Base-by-base conservation (phyloP, 805 yeast genomes). In the Lipomyces spencermartinsiae region DNA sequence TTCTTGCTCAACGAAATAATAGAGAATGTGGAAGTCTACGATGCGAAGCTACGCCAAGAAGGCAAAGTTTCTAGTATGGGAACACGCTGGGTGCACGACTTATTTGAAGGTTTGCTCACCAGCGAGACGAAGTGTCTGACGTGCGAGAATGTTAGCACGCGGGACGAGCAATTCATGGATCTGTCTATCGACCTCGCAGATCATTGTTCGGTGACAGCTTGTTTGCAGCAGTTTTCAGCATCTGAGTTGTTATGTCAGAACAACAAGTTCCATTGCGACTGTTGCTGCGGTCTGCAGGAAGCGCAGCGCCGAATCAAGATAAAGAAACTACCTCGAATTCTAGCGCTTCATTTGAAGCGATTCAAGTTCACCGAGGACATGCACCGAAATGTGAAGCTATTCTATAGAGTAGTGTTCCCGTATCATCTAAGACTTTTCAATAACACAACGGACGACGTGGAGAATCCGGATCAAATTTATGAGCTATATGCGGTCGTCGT, bases 251-350 rank as follows among this genome's bases (percentile, higher is more conserved):
- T 95, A 64, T 88, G 89, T 56, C 97, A 91, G 60, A 87, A 90
- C 55, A 94, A 95, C 79, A 95, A 95, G 80, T 95, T 94, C 76
- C 90, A 91, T 76, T 95, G 99, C 80, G 97, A 94, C 76, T 84
- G 85, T 22, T 95, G 99, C 76, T 89, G 90, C 69, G 91, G 96
- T 0, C 83, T 93, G 61, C 98, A 95, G 79, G 98, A 94, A 74
- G 98, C 98, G 2, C 92, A 92, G 70, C 92, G 94, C 78, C 86
- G 94, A 7, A 93, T 93, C 80, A 91, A 90, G 67, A 80, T 95
- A 59, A 90, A 89, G 72, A 83, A 85, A 71, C 80, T 93, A 16
- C 98, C 99, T 0, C 87, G 87, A 68, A 84, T 91, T 6, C 80
- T 95, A 62, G 89, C 96, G 0, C 82, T 95, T 60, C 97, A 95